phyloP scores from a whole-genome alignment of 2,329 filamentous ascomycete species.

The Pestalotiopsis sp. region DNA sequence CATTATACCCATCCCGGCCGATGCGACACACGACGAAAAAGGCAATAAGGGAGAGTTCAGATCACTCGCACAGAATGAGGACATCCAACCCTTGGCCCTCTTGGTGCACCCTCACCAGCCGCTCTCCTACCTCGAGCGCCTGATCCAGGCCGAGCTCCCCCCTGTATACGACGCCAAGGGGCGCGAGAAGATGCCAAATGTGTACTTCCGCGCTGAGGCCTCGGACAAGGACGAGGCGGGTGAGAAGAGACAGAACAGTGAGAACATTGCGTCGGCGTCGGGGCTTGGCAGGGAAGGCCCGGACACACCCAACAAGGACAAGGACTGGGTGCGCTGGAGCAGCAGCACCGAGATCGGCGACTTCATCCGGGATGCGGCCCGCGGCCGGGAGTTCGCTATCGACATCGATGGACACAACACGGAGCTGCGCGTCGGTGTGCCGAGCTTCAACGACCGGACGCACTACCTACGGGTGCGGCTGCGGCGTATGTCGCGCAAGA shows the following conservation, averaged over 20 bases:
- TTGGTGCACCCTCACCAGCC: constrained; percentile 90
- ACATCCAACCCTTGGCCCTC: constrained; percentile 82
- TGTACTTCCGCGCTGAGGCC: constrained; percentile 82
- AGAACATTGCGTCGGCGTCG: constrained; percentile 69
- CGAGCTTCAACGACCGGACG: constrained; percentile 87
- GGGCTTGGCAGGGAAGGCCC: constrained; percentile 67
- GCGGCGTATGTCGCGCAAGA: constrained; percentile 68
- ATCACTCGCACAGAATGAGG: constrained; percentile 56
- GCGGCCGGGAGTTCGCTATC: constrained; percentile 82
- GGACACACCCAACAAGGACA: constrained; percentile 42
- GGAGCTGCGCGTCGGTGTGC: constrained; percentile 78
- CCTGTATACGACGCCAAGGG: constrained; percentile 65
- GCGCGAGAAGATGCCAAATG: constrained; percentile 69
- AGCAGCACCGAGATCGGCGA: constrained; percentile 89
- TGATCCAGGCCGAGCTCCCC: constrained; percentile 87
- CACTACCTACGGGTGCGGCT: constrained; percentile 82
- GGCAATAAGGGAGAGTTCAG: constrained; percentile 35
- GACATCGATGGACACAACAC: constrained; percentile 70
- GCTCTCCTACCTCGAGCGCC: constrained; percentile 83
- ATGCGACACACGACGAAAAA: constrained; percentile 60
- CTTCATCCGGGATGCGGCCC: constrained; percentile 87
- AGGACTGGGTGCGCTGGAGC: constrained; percentile 84
- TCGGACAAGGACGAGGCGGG: constrained; percentile 61
- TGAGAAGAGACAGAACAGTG: constrained; percentile 32
- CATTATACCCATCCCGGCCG: constrained; percentile 62